Evolutionary conservation across 1,284 basidiomycete genomes (phyloP), one percentile per base, ranked within the genome.

Genomic region (Psilocybe mexicana): DNA sequence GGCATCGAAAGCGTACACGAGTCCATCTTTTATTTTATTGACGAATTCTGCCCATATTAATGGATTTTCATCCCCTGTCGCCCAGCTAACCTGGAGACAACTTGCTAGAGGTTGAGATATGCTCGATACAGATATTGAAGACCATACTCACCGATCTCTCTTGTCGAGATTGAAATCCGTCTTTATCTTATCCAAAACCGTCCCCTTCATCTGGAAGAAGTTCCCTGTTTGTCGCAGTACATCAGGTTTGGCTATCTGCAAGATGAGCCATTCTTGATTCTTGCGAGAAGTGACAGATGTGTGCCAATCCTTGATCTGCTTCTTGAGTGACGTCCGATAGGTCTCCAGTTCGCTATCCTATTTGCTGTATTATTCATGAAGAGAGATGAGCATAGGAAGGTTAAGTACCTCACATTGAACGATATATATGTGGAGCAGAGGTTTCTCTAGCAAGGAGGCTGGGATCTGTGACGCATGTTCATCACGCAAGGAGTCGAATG

Each of bases 281-380:
- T 87, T 92, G 60, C 86, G 79, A n/a, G 85, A 76, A 28, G 80
- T 76, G 26, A 94, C 77, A 1, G 81, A 74, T 2, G 80, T 79
- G 55, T 94, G 86, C 96, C 96, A 98, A 62, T 96, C 93, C 67
- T 92, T 92, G 62, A 98, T 90, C 69, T 96, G 93, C 62, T 88
- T 91, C 68, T 87, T 88, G 14, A 92, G 81, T 2, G 82, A 82
- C 42, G 80, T 82, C 68, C 88, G 89, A 77, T 98, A 98, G 2
- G 80, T 77, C 51, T 98, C 96, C n/a, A 80, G 54, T 62, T 83
- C 81, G 58, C 79, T 85, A 70, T 96, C 93, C 94, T 97, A 64
- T 43, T 51, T 43, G 52, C 24, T 61, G 49, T 56, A 49, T 54
- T 24, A 36, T 38, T 38, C 33, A 23, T 40, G 33, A 53, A 52